Conservation (phyloP, 306 rosid genomes). For the Dalbergia oliveri region DNA sequence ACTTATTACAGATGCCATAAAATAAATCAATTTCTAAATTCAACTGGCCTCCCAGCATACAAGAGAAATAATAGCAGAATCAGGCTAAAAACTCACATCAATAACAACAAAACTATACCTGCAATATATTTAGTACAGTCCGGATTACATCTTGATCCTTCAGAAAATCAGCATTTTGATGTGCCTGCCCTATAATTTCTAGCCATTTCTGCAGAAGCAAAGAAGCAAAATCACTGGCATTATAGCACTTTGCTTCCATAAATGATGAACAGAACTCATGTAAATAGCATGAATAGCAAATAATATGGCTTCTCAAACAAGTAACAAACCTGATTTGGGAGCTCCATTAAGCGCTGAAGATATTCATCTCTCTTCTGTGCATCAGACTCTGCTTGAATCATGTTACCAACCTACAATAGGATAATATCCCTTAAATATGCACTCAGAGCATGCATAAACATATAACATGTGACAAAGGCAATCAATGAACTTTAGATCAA, state of each 20-base stretch:
- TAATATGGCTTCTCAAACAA: conserved; percentile 22
- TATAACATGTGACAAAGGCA: not conserved
- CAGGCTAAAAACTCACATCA: not conserved
- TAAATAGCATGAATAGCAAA: not conserved
- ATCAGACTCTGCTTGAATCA: conserved; percentile 98
- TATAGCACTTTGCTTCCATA: not conserved
- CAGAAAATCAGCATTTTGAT: conserved; percentile 79
- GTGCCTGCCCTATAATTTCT: conserved; percentile 95
- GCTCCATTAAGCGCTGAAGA: conserved; percentile 88
- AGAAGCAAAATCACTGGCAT: not conserved
- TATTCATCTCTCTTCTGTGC: conserved; percentile 90
- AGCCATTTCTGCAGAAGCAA: conserved; percentile 78
- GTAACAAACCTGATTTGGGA: conserved; percentile 83
- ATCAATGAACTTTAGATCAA: conserved; percentile 12
- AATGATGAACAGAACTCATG: not conserved
- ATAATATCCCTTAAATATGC: not conserved
- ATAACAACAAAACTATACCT: conserved; percentile 53
- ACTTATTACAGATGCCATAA: not conserved
- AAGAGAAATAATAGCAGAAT: conserved; percentile 1
- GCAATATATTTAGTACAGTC: conserved; percentile 93
- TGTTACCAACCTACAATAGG: conserved; percentile 80
- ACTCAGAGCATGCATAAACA: not conserved
- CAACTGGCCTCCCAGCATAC: not conserved
- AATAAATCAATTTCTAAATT: not conserved
- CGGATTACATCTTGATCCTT: conserved; percentile 93